phyloP scores from a whole-genome alignment of 306 rosid species.

The Dryas octopetala region DNA sequence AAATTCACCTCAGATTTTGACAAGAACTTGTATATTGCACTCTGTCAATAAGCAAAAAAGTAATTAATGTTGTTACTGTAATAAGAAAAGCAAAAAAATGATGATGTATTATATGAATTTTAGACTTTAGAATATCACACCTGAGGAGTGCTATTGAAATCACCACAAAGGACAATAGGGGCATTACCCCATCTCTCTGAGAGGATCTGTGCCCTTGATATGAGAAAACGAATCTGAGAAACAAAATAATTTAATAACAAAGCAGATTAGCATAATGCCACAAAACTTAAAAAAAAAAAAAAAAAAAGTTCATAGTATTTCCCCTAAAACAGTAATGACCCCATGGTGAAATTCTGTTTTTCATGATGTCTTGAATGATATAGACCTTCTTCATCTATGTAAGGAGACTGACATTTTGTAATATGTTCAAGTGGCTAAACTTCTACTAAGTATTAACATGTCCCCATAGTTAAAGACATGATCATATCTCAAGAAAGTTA shows the following conservation, averaged over 20 bases:
- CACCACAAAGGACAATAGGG: constrained; percentile 82
- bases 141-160: constrained; percentile 85
- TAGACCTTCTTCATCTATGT: not conserved
- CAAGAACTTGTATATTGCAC: constrained; percentile 87
- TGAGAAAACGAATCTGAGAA: constrained; percentile 68
- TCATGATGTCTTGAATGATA: not conserved
- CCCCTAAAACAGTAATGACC: not conserved
- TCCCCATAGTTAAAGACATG: no score
- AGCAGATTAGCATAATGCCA: not conserved
- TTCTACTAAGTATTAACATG: not conserved
- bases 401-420: not conserved
- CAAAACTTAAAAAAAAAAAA: not conserved
- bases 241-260: constrained; percentile 21
- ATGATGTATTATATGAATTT: not conserved
- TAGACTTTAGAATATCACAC: constrained; percentile 32
- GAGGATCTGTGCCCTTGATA: constrained; percentile 62
- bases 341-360: not conserved
- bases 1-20: constrained; percentile 73
- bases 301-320: not conserved
- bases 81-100: not conserved
- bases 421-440: constrained; percentile 2
- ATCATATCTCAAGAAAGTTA: no score
- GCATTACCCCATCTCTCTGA: constrained; percentile 77
- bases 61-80: constrained; percentile 7
- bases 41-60: constrained; percentile 49